Evolutionary conservation across 345 rosid species (phyloP), one percentile per base, ranked within the genome.

Genomic region (Cardiospermum halicacabum): DNA sequence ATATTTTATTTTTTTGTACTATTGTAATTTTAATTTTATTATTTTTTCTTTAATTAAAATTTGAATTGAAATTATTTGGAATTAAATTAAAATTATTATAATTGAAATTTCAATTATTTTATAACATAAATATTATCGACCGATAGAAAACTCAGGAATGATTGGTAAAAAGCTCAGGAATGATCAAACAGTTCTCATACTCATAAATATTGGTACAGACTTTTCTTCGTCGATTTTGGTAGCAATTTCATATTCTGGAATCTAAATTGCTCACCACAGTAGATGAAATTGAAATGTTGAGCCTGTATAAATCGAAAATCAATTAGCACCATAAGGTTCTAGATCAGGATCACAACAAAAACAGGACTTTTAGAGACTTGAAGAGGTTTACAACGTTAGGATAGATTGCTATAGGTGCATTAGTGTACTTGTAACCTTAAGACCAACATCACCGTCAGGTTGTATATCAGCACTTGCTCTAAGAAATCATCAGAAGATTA

Each of bases 401-500:
- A 50, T 80, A 81, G 10, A 76, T 57, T 60, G 72, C 19, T 22
- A 88, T 80, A 24, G 83, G 8, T 32, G 30, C 24, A 18, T 25
- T 19, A 24, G n/a, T 11, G 67, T 73, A 68, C n/a, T n/a, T 68
- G 42, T 56, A 13, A 92, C 97, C 96, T 92, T 96, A 72, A 96
- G 89, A 68, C 50, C 58, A 72, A 83, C 59, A 77, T 78, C 22
- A 31, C 81, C 81, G 54, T 80, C 73, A 22, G 69, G 69, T 34
- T 72, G 64, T 34, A 79, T 21, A 58, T 77, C 28, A 55, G 89
- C 64, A 61, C n/a, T 92, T 92, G 50, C 98, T 97, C 96, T 89
- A 92, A 3, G 98, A 97, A 22, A 89, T 37, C 65, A 89, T 57
- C 58, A 82, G 80, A 70, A 89, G 96, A 70, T 86, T 70, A 77